Evolutionary conservation across 148 eudicot genomes (phyloP).

Genomic region (Vaccinium vitisidaea): DNA sequence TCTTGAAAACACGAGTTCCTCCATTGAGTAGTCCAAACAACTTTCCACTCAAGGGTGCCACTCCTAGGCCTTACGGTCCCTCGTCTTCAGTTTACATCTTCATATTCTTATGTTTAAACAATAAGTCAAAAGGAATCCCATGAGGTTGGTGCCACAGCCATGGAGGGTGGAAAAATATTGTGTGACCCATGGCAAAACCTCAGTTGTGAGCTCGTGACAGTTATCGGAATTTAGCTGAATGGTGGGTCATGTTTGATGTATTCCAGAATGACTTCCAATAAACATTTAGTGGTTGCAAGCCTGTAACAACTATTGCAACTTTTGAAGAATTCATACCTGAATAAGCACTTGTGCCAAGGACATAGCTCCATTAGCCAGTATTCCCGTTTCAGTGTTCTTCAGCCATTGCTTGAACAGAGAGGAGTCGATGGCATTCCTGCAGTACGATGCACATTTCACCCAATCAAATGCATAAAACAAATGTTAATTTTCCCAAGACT

Average conservation of each 20-base stretch:
- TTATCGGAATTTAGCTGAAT: no score
- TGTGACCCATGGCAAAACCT: not conserved
- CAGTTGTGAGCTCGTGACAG: no score
- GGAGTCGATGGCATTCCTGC: conserved; percentile 81
- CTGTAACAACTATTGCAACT: not conserved
- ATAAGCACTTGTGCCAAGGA: conserved; percentile 74
- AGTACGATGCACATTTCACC: conserved; percentile 6
- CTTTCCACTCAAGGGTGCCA: not conserved
- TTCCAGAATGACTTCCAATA: not conserved
- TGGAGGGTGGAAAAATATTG: not conserved
- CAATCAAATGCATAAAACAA: not conserved
- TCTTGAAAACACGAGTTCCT: not conserved
- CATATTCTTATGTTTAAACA: not conserved
- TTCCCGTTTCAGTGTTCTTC: conserved; percentile 66
- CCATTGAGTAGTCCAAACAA: not conserved
- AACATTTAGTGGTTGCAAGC: not conserved
- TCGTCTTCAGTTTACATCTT: not conserved
- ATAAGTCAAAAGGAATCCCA: not conserved
- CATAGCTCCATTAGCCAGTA: conserved; percentile 59
- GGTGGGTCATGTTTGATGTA: not conserved
- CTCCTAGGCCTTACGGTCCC: not conserved
- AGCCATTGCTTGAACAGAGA: conserved; percentile 89
- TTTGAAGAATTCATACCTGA: conserved; percentile 47
- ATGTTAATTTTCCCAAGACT: not conserved
- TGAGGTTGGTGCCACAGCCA: not conserved